Conservation (phyloP, 352 stramenopile species). For the Phytophthora boehmeriae region DNA sequence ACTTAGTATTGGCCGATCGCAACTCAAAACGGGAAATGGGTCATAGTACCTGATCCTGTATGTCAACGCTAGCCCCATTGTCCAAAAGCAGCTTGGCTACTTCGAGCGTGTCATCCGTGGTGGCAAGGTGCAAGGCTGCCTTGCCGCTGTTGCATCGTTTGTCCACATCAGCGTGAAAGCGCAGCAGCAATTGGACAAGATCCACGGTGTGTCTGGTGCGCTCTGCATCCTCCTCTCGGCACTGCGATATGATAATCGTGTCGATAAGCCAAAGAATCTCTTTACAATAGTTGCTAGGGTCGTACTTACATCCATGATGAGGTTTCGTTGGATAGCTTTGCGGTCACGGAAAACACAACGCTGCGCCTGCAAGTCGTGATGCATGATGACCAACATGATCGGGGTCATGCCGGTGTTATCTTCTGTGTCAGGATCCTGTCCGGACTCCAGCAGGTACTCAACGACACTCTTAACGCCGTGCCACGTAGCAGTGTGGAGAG, state of each 20-base stretch:
- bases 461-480: slow-evolving; percentile 12
- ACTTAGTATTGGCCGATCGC: too few relatives aligned
- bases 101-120: slow-evolving; percentile 11
- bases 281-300: not conserved
- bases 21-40: too few relatives aligned
- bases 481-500: slow-evolving; percentile 23
- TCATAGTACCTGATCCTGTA: slow-evolving; percentile 9
- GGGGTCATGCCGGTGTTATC: slow-evolving; percentile 20
- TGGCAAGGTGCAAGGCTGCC: slow-evolving; percentile 15
- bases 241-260: slow-evolving; percentile 4
- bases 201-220: not conserved
- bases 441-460: slow-evolving; percentile 15
- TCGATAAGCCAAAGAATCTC: not conserved
- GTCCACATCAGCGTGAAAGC: slow-evolving; percentile 6
- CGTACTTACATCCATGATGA: slow-evolving; percentile 17
- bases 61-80: not conserved
- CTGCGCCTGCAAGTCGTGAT: slow-evolving; percentile 15
- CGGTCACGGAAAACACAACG: slow-evolving; percentile 22
- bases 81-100: slow-evolving; percentile 14
- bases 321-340: slow-evolving; percentile 22
- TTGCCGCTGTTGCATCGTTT: slow-evolving; percentile 8
- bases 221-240: slow-evolving; percentile 21
- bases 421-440: slow-evolving; percentile 14
- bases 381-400: slow-evolving; percentile 24
- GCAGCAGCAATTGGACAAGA: slow-evolving; percentile 5